Percentiles rank a stretch among this genome's conserved stretches.
Conservation (phyloP, 345 rosid species). For the Punica granatum region DNA sequence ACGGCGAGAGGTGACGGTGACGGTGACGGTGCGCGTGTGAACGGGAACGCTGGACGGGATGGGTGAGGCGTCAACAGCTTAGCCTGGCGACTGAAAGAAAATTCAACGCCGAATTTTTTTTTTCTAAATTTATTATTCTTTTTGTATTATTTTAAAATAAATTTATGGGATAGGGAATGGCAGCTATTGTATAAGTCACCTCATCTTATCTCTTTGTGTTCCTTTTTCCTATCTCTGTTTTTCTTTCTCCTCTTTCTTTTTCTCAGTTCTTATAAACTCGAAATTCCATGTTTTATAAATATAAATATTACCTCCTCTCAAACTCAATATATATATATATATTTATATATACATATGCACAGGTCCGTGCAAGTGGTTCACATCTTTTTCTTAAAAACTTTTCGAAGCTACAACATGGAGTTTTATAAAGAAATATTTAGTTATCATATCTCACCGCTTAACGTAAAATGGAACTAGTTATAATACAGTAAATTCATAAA, state of each 20-base stretch:
- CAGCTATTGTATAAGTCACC: slow-evolving; percentile 4
- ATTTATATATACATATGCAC: too few relatives aligned
- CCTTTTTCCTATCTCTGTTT: neutral
- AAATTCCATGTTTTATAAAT: neutral
- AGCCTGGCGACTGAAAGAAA: slow-evolving; percentile 1
- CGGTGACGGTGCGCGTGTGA: neutral
- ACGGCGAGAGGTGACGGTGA: slow-evolving; percentile 7
- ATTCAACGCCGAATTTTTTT: neutral
- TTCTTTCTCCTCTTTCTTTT: neutral
- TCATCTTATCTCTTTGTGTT: neutral
- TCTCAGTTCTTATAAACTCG: neutral
- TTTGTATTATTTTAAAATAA: neutral
- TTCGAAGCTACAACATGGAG: too few relatives aligned
- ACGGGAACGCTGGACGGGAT: too few relatives aligned
- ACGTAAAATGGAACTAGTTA: too few relatives aligned
- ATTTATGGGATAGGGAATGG: neutral
- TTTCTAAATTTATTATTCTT: neutral
- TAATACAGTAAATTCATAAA: too few relatives aligned
- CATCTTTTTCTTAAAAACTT: too few relatives aligned
- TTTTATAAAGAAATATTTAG: too few relatives aligned
- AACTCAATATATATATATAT: too few relatives aligned
- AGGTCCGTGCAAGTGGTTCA: too few relatives aligned
- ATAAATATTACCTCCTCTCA: too few relatives aligned
- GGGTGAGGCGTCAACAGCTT: neutral
- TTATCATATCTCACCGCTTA: too few relatives aligned